Evolutionary conservation across 2,329 filamentous ascomycete genomes (phyloP).

Genomic region (Scedosporium dehoogii): DNA sequence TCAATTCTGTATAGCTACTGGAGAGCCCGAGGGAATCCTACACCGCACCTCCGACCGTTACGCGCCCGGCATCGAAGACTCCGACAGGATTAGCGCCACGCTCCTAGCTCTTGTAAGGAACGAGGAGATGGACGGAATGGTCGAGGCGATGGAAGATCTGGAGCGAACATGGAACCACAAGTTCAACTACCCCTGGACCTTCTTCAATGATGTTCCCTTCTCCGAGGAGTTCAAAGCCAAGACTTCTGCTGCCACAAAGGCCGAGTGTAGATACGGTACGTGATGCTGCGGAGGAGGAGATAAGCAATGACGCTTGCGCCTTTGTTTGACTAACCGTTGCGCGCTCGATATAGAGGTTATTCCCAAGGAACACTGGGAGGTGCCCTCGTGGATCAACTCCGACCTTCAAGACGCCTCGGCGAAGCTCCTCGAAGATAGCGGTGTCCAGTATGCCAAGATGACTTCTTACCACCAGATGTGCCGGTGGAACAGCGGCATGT

Average conservation of each 20-base stretch:
- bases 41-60: slow-evolving; percentile 69
- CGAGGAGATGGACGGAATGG: slow-evolving; percentile 72
- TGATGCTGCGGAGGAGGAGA: too few relatives aligned
- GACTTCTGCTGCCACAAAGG: slow-evolving; percentile 76
- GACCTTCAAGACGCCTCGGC: slow-evolving; percentile 80
- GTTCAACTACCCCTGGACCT: slow-evolving; percentile 99
- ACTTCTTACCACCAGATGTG: slow-evolving; percentile 98
- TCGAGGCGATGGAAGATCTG: slow-evolving; percentile 81
- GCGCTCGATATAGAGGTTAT: slow-evolving; percentile 54
- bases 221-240: slow-evolving; percentile 82
- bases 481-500: slow-evolving; percentile 95
- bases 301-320: background rate
- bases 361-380: slow-evolving; percentile 89
- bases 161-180: slow-evolving; percentile 96
- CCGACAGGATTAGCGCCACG: slow-evolving; percentile 85
- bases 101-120: slow-evolving; percentile 88
- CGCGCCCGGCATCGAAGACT: slow-evolving; percentile 61
- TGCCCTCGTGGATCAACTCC: slow-evolving; percentile 84
- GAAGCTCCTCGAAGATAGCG: slow-evolving; percentile 69
- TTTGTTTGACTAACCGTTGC: slow-evolving; percentile 8
- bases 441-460: slow-evolving; percentile 84
- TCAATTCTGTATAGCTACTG: slow-evolving; percentile 50
- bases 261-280: slow-evolving; percentile 74
- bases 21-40: slow-evolving; percentile 71
- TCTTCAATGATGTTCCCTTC: slow-evolving; percentile 95